Percentiles rank a stretch among this genome's conserved stretches.
These are phyloP conservation scores for Trypanosomatidae sp. DNA, from an alignment of 208 protist species.

Conservation along the genomic window DNA sequence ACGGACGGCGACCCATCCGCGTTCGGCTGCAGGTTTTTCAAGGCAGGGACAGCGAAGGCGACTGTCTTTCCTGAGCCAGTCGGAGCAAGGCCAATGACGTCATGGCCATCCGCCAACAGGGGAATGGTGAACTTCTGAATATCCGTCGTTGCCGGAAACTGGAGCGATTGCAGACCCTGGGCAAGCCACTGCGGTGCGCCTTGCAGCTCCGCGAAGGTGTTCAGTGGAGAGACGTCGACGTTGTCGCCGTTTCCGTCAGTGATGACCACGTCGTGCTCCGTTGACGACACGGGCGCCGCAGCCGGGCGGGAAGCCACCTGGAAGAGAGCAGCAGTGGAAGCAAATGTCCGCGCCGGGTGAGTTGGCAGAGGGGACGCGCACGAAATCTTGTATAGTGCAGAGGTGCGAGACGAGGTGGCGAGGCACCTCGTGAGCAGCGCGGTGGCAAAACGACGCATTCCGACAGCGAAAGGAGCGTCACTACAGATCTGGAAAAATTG, in stretches of 20 bases:
- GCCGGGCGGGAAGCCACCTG: no score
- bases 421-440: constrained; percentile 7
- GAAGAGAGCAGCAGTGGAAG: no score
- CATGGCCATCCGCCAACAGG: constrained; percentile 79
- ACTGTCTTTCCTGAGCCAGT: constrained; percentile 99
- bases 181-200: constrained; percentile 62
- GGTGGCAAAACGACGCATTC: constrained; percentile 19
- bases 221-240: constrained; percentile 61
- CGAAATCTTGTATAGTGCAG: no score
- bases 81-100: constrained; percentile 97
- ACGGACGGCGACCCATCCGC: constrained; percentile 71
- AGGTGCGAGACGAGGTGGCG: background rate
- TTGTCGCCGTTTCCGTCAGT: constrained; percentile 40
- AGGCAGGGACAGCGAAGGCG: constrained; percentile 97
- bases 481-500: no score
- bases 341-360: no score
- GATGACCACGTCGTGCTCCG: constrained; percentile 51
- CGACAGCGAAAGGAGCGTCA: no score
- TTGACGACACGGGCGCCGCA: background rate
- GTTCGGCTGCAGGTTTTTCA: constrained; percentile 49
- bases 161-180: constrained; percentile 48
- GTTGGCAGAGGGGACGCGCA: no score
- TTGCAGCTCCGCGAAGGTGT: constrained; percentile 54
- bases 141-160: constrained; percentile 72
- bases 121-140: constrained; percentile 92